These are phyloP conservation scores for Lophiostoma macrostomum DNA, from an alignment of 495 filamentous ascomycete genomes.

Conservation along the genomic window DNA sequence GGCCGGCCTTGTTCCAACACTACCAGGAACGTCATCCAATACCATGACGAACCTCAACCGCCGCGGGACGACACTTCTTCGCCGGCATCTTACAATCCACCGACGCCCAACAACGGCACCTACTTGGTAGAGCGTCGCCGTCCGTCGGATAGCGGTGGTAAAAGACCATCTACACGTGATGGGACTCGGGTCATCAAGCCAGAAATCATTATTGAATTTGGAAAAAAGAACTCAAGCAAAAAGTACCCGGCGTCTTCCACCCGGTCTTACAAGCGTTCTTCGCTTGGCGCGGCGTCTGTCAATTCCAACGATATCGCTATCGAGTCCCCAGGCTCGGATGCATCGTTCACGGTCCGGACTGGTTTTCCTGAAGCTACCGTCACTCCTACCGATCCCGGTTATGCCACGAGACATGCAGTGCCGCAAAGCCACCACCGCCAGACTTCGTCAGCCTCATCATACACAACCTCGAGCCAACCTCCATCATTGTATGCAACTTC, in stretches of 20 bases:
- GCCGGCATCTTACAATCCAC: constrained; percentile 24
- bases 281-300: constrained; percentile 22
- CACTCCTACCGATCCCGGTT: constrained; percentile 2
- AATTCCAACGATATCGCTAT: constrained; percentile 16
- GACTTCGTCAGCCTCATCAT: constrained; percentile 29
- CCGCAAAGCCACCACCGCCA: constrained; percentile 28
- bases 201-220: constrained; percentile 22
- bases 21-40: constrained; percentile 17
- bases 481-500: constrained; percentile 27
- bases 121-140: constrained; percentile 18
- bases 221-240: constrained; percentile 20
- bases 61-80: constrained; percentile 24
- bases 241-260: constrained; percentile 8
- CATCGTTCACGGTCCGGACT: constrained; percentile 23
- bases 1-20: constrained; percentile 13
- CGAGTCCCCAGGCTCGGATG: constrained; percentile 26
- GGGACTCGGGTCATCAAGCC: constrained; percentile 20
- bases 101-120: constrained; percentile 25
- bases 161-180: constrained; percentile 20
- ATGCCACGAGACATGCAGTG: constrained; percentile 12
- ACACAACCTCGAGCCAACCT: constrained; percentile 19
- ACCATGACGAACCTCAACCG: constrained; percentile 12
- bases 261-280: constrained; percentile 16
- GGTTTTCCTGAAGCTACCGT: constrained; percentile 24
- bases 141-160: constrained; percentile 4